These are phyloP conservation scores for Mucor indicus DNA, from an alignment of 371 early-diverging fungal species.

Conservation along the genomic window DNA sequence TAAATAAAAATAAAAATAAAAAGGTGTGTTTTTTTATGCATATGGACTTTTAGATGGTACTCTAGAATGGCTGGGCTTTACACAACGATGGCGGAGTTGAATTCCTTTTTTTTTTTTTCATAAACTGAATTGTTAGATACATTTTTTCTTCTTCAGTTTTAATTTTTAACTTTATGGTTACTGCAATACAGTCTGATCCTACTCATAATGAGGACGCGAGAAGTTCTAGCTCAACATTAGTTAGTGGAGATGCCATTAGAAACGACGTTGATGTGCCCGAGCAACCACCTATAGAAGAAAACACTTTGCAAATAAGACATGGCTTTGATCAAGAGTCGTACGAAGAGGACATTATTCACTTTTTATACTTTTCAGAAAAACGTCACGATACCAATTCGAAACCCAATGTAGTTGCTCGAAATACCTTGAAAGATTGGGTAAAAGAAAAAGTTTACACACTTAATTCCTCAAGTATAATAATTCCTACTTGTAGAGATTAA, in stretches of 20 bases:
- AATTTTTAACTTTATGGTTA: conserved; percentile 24
- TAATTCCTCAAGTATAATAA: not conserved
- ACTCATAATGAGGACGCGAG: conserved; percentile 52
- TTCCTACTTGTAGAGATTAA: conserved; percentile 27
- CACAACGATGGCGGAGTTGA: too few species aligned
- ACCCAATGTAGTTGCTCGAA: conserved; percentile 15
- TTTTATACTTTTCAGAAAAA: conserved; percentile 59
- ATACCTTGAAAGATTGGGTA: conserved; percentile 45
- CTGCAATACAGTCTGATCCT: conserved; percentile 19
- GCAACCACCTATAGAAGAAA: conserved; percentile 3
- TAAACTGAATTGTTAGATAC: not conserved
- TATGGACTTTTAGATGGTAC: too few species aligned
- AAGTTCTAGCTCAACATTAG: conserved; percentile 61
- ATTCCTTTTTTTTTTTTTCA: not conserved
- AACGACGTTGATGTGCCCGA: conserved; percentile 19
- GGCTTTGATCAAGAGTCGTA: conserved; percentile 56
- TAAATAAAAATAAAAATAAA: conserved; percentile 22
- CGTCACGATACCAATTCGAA: conserved; percentile 53
- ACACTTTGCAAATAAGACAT: conserved; percentile 34
- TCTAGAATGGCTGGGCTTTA: too few species aligned
- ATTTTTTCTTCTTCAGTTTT: not conserved
- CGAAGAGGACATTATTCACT: conserved; percentile 57
- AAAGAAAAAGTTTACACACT: not conserved
- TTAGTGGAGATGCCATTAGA: conserved; percentile 49
- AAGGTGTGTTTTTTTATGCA: not conserved